phyloP scores from a whole-genome alignment of 352 stramenopile genomes.

The Phytophthora megakarya region DNA sequence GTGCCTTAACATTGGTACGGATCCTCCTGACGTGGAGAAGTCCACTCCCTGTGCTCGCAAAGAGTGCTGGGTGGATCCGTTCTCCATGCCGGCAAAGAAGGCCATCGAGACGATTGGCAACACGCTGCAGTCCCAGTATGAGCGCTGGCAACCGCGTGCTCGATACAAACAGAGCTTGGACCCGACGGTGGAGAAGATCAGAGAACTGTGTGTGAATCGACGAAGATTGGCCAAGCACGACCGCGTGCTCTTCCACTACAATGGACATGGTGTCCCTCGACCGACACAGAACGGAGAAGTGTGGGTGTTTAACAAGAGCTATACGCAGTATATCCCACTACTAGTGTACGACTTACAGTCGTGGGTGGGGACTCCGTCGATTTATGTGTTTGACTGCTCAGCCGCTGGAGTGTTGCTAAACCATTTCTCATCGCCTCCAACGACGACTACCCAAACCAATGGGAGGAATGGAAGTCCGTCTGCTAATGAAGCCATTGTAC shows the following conservation, averaged over 20 bases:
- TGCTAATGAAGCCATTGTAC: constrained; percentile 94
- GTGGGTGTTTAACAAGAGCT: constrained; percentile 99
- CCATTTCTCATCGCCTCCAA: constrained; percentile 86
- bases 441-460: constrained; percentile 19
- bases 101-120: constrained; percentile 96
- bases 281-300: constrained; percentile 97
- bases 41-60: constrained; percentile 95
- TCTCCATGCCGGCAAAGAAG: constrained; percentile 93
- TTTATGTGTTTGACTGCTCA: constrained; percentile 99
- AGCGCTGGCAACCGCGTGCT: constrained; percentile 94
- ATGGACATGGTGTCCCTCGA: constrained; percentile 98
- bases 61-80: constrained; percentile 99
- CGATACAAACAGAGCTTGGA: constrained; percentile 96
- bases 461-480: constrained; percentile 33
- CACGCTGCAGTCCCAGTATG: constrained; percentile 95
- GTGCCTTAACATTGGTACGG: constrained; percentile 98
- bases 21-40: constrained; percentile 97
- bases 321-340: constrained; percentile 99
- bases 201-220: constrained; percentile 93
- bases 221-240: constrained; percentile 92
- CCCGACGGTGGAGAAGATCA: constrained; percentile 96
- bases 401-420: constrained; percentile 94
- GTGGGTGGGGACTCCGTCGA: constrained; percentile 93
- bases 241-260: constrained; percentile 99
- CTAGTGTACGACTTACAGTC: constrained; percentile 95